Evolutionary conservation across 2,329 filamentous ascomycete species (phyloP), one percentile per base, ranked within the genome.

Genomic region (Venturia asperata): DNA sequence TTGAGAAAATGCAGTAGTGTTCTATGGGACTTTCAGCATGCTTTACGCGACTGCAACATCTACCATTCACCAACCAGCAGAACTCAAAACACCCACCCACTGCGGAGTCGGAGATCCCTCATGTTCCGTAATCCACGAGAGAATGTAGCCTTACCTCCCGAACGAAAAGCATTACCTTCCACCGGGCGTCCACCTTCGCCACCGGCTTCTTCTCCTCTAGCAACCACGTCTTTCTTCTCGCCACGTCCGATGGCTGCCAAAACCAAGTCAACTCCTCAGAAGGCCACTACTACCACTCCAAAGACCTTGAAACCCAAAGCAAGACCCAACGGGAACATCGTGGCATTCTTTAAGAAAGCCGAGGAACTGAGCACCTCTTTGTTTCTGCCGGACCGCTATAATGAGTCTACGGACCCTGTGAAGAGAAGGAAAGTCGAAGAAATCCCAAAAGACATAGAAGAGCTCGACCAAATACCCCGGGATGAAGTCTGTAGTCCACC

Each of bases 121-220:
- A 84, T 84, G 82, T 84, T 85, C 68, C 78, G 82, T 65, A 84
- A 82, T 61, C 81, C 82, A 60, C 77, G 82, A 73, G 78, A 83
- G 66, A 79, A 80, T 66, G 70, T 70, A 41, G 66, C 71, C 49
- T 70, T 73, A 39, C 68, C 74, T n/a, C 70, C 73, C 34, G 70
- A 72, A 58, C 72, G 71, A 21, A 72, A 72, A 67, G 56, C 77
- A 34, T 70, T 74, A 55, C 80, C 80, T 6, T 82, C 80, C 0
- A 78, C 76, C 65, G 82, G 82, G 56, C 78, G 82, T 66, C 73
- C 81, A 39, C 82, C 82, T 52, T 83, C 81, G 71, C 82, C 83
- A 74, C 78, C 79, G 65, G 69, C 64, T 47, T 21, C 49, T 62
- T 70, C 11, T 64, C 68, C 1, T 67, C 27, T 71, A 72, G 49